Conservation (phyloP, 2,329 filamentous ascomycete genomes). For the Capronia coronata region DNA sequence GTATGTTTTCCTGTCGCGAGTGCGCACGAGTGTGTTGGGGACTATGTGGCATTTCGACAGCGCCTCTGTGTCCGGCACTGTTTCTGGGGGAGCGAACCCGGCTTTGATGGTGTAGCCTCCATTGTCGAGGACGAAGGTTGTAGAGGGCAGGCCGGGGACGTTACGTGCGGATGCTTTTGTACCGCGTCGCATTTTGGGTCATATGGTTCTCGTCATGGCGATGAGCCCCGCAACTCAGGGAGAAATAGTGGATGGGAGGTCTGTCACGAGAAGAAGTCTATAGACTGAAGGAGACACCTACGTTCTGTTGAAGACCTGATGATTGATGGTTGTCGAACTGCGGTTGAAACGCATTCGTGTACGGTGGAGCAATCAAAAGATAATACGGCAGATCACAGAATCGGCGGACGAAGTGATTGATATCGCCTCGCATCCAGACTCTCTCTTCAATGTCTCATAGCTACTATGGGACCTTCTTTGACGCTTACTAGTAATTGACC, state of each 20-base stretch:
- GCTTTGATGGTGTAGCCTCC: constrained; percentile 88
- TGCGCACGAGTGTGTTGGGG: constrained; percentile 82
- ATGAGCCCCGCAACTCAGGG: background rate
- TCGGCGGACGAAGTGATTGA: background rate
- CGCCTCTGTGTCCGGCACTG: constrained; percentile 38
- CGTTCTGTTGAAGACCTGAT: too few species aligned
- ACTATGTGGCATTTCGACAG: constrained; percentile 57
- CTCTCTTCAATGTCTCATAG: too few species aligned
- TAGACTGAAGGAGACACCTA: too few species aligned
- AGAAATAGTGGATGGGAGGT: too few species aligned
- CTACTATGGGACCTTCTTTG: too few species aligned
- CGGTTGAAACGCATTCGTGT: background rate
- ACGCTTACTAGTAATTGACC: too few species aligned
- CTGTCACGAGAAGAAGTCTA: background rate
- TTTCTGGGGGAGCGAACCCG: constrained; percentile 56
- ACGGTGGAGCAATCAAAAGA: background rate
- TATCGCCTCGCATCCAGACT: background rate
- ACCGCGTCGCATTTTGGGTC: constrained; percentile 24
- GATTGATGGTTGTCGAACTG: background rate
- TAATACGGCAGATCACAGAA: background rate
- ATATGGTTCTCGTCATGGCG: background rate
- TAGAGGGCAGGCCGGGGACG: constrained; percentile 48
- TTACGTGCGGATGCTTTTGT: constrained; percentile 49
- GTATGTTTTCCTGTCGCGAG: constrained; percentile 71
- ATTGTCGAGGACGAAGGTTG: constrained; percentile 86